phyloP scores from a whole-genome alignment of 192 early-diverging fungal species.

The Backusella circina region DNA sequence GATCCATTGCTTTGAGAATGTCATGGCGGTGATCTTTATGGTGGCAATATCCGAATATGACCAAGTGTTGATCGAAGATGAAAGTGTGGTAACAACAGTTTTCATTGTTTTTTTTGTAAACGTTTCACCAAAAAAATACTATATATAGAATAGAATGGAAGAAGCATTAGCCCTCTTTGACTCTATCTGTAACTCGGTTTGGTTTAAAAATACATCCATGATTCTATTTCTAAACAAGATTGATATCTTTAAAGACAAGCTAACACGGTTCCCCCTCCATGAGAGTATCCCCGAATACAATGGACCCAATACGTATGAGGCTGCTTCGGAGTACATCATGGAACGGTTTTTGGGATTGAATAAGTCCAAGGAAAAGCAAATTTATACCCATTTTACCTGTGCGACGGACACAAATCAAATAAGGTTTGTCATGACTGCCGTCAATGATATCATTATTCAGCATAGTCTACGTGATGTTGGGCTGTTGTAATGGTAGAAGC shows the following conservation, averaged over 20 bases:
- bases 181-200: constrained; percentile 93
- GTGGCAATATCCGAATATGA: constrained; percentile 94
- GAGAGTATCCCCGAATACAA: constrained; percentile 87
- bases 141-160: constrained; percentile 84
- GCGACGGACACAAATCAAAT: constrained; percentile 80
- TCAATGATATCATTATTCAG: constrained; percentile 85
- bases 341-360: constrained; percentile 73
- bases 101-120: not conserved
- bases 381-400: constrained; percentile 81
- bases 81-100: constrained; percentile 63
- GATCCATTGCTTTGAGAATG: constrained; percentile 98
- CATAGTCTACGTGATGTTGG: constrained; percentile 72
- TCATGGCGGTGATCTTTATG: constrained; percentile 91
- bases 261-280: constrained; percentile 72
- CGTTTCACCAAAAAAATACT: not conserved
- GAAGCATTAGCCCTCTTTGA: constrained; percentile 94
- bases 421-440: constrained; percentile 81
- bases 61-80: constrained; percentile 92
- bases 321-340: constrained; percentile 70
- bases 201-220: constrained; percentile 94
- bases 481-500: constrained; percentile 47
- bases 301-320: constrained; percentile 68
- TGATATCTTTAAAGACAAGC: constrained; percentile 91
- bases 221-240: constrained; percentile 98
- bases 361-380: constrained; percentile 69